Evolutionary conservation across 2,329 filamentous ascomycete genomes (phyloP), one percentile per base, ranked within the genome.

Genomic region (Ascochyta viciae-villosae): DNA sequence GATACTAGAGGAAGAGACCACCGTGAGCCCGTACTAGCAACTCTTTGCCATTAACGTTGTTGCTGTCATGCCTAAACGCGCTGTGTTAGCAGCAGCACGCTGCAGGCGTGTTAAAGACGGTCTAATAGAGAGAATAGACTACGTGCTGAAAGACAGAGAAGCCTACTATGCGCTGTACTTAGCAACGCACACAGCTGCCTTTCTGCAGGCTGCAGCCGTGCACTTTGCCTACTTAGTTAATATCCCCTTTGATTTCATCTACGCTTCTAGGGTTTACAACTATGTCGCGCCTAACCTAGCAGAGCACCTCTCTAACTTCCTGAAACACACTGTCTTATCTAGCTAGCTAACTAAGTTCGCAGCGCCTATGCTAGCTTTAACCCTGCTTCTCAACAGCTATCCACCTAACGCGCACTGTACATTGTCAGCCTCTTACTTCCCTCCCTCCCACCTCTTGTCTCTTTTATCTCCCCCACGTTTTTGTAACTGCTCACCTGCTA

Each of bases 371-470:
- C 61, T 71, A 24, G 59, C 62, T 9, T 71, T 62, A 12, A 63
- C 58, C 48, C 46, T 71, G 12, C 35, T 71, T 12, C 52, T 70
- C 24, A 61, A 71, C 56, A 63, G 58, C 45, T 70, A 69, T 43
- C 60, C 61, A 39, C 62, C 61, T 34, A 49, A 59, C 43, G 49
- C 53, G 19, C 26, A 42, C 26, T 7, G 15, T 42, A 42, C 15
- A 24, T 42, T 2, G 3, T 31, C 9, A 26, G 6, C 12, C 13
- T 7, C 15, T 22, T 27, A 22, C 3, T 9, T 13, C 13, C 37
- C 24, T 26, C 6, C 8, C 24, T 26, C 24, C 8, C 0, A 8
- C 24, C 24, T 26, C 24, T 26, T 26, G 8, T 26, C 24, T 26
- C 24, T 26, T 8, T 26, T 26, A 26, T 8, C 24, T 26, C 24